Percentiles rank a stretch among this genome's conserved stretches.
phyloP scores from a whole-genome alignment of 1,284 basidiomycete genomes.

The Cutaneotrichosporon arboriforme region DNA sequence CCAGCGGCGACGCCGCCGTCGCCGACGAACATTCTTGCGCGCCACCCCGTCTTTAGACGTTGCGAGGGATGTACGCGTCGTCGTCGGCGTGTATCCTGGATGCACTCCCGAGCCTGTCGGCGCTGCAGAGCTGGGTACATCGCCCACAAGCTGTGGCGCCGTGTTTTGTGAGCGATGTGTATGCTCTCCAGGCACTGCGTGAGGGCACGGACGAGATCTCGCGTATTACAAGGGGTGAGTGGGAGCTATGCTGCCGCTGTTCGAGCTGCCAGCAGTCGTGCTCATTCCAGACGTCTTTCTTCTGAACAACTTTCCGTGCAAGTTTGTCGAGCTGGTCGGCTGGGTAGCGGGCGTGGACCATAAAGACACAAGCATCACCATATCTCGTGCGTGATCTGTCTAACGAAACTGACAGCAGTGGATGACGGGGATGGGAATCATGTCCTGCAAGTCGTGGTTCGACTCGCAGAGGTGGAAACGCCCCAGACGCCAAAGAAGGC shows the following conservation, averaged over 20 bases:
- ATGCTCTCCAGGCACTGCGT: constrained; percentile 18
- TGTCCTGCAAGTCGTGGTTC: constrained; percentile 24
- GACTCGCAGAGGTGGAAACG: constrained; percentile 15
- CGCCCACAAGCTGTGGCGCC: constrained; percentile 35
- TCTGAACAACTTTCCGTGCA: constrained; percentile 34
- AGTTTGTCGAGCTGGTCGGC: constrained; percentile 37
- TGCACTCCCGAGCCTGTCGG: constrained; percentile 19
- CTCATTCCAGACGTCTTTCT: constrained; percentile 34
- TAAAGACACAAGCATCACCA: constrained; percentile 27
- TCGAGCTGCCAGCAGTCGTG: not conserved
- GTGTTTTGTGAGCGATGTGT: constrained; percentile 37
- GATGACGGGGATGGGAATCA: constrained; percentile 39
- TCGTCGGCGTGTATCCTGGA: constrained; percentile 3
- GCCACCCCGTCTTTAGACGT: not conserved
- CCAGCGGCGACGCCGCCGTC: not conserved
- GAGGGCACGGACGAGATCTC: constrained; percentile 1
- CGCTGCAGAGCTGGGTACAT: constrained; percentile 33
- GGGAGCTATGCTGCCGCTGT: not conserved
- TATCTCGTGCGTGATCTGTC: constrained; percentile 21
- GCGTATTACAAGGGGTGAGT: constrained; percentile 11
- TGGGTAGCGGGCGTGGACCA: constrained; percentile 41
- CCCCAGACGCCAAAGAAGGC: not conserved
- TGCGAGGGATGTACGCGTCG: constrained; percentile 6
- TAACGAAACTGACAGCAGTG: constrained; percentile 18
- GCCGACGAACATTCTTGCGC: too few relatives aligned